These are phyloP conservation scores for Solidago caesia DNA, from an alignment of 129 eudicot genomes.

Conservation along the genomic window DNA sequence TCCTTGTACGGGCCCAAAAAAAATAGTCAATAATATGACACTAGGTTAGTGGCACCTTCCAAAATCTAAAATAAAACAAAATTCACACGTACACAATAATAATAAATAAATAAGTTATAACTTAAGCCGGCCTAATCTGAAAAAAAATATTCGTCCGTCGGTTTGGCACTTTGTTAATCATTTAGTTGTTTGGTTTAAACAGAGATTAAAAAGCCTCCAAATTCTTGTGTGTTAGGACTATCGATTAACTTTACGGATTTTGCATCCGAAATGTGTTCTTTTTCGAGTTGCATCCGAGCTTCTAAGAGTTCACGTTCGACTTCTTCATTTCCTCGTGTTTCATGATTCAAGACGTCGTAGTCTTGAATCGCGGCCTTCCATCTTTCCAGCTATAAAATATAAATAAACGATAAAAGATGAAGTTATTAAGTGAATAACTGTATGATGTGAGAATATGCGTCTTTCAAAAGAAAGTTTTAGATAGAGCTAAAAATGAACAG, in stretches of 20 bases:
- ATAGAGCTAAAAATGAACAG: too few species aligned
- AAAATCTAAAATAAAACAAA: constrained; percentile 22
- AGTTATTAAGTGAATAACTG: too few species aligned
- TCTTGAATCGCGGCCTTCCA: constrained; percentile 81
- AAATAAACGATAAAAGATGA: not conserved
- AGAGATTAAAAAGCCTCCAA: constrained; percentile 37
- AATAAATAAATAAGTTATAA: not conserved
- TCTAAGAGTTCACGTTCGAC: constrained; percentile 44
- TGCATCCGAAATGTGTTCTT: constrained; percentile 30
- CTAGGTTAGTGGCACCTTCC: constrained; percentile 22
- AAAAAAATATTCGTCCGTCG: not conserved
- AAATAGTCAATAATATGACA: constrained; percentile 24
- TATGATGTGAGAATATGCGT: too few species aligned
- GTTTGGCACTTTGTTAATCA: not conserved
- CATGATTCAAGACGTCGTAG: constrained; percentile 59
- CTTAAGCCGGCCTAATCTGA: constrained; percentile 6
- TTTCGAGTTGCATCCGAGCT: constrained; percentile 54
- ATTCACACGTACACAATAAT: constrained; percentile 7
- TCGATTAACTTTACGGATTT: constrained; percentile 32
- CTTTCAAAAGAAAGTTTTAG: too few species aligned
- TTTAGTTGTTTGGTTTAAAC: constrained; percentile 23
- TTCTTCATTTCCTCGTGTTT: constrained; percentile 50
- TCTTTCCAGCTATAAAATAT: constrained; percentile 49
- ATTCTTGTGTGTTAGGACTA: constrained; percentile 29
- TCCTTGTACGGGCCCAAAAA: constrained; percentile 21